Evolutionary conservation across 306 rosid genomes (phyloP).

Genomic region (Lagenaria siceraria): DNA sequence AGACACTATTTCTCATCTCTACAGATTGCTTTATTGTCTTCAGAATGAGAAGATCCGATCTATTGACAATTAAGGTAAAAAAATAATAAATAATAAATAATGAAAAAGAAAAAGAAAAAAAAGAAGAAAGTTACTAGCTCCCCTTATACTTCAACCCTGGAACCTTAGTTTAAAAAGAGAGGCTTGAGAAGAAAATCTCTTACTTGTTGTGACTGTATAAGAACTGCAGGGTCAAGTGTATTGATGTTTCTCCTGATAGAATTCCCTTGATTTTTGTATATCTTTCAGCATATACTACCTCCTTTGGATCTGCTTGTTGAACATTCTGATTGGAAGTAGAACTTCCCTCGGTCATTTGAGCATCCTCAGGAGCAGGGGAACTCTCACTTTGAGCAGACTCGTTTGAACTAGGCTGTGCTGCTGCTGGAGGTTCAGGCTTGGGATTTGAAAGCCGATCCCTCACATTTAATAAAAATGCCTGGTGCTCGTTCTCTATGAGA

Average conservation of each 20-base stretch:
- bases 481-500: slow-evolving; percentile 92
- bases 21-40: slow-evolving; percentile 98
- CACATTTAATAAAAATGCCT: slow-evolving; percentile 78
- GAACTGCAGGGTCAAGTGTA: slow-evolving; percentile 82
- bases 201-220: slow-evolving; percentile 96
- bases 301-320: slow-evolving; percentile 58
- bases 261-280: slow-evolving; percentile 75
- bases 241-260: slow-evolving; percentile 88
- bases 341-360: slow-evolving; percentile 67
- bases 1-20: slow-evolving; percentile 96
- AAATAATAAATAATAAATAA: background rate
- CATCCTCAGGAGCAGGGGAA: slow-evolving; percentile 48
- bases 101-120: too few relatives aligned
- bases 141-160: background rate
- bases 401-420: slow-evolving; percentile 34
- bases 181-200: slow-evolving; percentile 23
- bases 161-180: background rate
- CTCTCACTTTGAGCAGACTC: slow-evolving; percentile 43
- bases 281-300: slow-evolving; percentile 67
- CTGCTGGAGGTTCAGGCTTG: slow-evolving; percentile 38
- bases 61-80: slow-evolving; percentile 22
- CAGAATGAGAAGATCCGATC: slow-evolving; percentile 91
- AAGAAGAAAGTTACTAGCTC: background rate
- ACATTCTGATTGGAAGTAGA: slow-evolving; percentile 24
- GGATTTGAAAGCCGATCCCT: slow-evolving; percentile 68